phyloP scores from a whole-genome alignment of 2,329 filamentous ascomycete species.

The Sporothrix pseudoabietina region DNA sequence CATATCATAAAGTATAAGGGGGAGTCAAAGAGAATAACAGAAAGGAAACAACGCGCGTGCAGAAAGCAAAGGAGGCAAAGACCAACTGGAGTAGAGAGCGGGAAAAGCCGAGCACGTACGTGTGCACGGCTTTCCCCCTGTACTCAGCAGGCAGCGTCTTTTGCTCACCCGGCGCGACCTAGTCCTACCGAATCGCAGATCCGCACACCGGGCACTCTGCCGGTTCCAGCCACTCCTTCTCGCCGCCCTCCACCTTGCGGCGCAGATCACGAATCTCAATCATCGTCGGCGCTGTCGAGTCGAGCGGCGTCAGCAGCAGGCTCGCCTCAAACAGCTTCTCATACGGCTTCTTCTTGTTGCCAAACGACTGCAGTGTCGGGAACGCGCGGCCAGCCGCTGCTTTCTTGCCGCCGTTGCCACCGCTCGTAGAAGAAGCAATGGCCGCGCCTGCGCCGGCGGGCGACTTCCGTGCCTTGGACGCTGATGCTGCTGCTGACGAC shows the following conservation, averaged over 20 bases:
- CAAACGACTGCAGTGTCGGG: slow-evolving; percentile 36
- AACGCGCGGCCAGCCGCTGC: slow-evolving; percentile 41
- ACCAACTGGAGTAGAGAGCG: not conserved
- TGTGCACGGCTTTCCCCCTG: not conserved
- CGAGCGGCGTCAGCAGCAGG: slow-evolving; percentile 50
- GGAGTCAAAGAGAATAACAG: not conserved
- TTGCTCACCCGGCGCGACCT: not conserved
- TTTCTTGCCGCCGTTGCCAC: slow-evolving; percentile 16
- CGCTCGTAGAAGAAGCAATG: not conserved
- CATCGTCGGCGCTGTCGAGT: slow-evolving; percentile 48
- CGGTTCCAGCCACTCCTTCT: slow-evolving; percentile 57
- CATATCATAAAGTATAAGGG: not conserved
- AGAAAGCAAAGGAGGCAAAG: not conserved
- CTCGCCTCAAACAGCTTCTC: slow-evolving; percentile 55
- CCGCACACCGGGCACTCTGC: slow-evolving; percentile 55
- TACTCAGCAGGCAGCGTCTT: not conserved
- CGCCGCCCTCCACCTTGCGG: slow-evolving; percentile 50
- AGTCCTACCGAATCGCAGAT: slow-evolving; percentile 30
- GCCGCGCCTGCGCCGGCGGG: not conserved
- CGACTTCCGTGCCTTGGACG: slow-evolving; percentile 23
- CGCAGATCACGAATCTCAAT: slow-evolving; percentile 58
- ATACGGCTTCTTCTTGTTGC: slow-evolving; percentile 50
- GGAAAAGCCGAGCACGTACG: not conserved
- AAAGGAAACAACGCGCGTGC: not conserved
- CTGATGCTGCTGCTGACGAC: slow-evolving; percentile 27